phyloP scores from a whole-genome alignment of 2,329 filamentous ascomycete species.

The Monascus ruber region DNA sequence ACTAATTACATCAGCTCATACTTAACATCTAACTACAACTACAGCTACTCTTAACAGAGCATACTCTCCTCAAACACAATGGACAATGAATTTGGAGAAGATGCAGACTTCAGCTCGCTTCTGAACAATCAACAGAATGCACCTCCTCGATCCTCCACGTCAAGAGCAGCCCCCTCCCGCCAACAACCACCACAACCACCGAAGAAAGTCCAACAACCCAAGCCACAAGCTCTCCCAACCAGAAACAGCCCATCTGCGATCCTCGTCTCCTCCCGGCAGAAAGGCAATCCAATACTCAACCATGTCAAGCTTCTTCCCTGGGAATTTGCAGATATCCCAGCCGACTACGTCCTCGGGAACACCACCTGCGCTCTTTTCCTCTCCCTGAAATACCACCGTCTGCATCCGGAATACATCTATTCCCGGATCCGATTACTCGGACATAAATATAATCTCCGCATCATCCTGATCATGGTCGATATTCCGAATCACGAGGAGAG shows the following conservation, averaged over 20 bases:
- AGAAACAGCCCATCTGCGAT: slow-evolving; percentile 62
- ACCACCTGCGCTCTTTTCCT: slow-evolving; percentile 89
- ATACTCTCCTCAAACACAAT: slow-evolving; percentile 12
- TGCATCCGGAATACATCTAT: slow-evolving; percentile 97
- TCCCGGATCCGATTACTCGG: slow-evolving; percentile 75
- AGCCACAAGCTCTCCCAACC: slow-evolving; percentile 69
- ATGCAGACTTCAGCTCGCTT: slow-evolving; percentile 32
- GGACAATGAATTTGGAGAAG: slow-evolving; percentile 39
- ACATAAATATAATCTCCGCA: slow-evolving; percentile 73
- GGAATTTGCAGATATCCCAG: slow-evolving; percentile 96
- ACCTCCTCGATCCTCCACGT: slow-evolving; percentile 33
- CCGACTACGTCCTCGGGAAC: slow-evolving; percentile 78
- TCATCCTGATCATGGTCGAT: slow-evolving; percentile 85
- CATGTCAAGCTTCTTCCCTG: slow-evolving; percentile 72
- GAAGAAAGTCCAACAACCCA: slow-evolving; percentile 66
- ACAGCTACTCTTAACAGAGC: neutral
- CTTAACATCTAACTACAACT: too few species aligned
- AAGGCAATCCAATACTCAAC: slow-evolving; percentile 85
- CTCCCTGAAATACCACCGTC: slow-evolving; percentile 89
- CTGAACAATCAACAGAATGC: slow-evolving; percentile 18
- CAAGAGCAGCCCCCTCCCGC: slow-evolving; percentile 34
- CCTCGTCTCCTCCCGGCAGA: slow-evolving; percentile 81
- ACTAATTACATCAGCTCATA: too few species aligned
- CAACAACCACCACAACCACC: slow-evolving; percentile 20
- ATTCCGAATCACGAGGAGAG: slow-evolving; percentile 89